Evolutionary conservation across 805 yeast genomes (phyloP).

Genomic region (Saturnispora mendoncae): DNA sequence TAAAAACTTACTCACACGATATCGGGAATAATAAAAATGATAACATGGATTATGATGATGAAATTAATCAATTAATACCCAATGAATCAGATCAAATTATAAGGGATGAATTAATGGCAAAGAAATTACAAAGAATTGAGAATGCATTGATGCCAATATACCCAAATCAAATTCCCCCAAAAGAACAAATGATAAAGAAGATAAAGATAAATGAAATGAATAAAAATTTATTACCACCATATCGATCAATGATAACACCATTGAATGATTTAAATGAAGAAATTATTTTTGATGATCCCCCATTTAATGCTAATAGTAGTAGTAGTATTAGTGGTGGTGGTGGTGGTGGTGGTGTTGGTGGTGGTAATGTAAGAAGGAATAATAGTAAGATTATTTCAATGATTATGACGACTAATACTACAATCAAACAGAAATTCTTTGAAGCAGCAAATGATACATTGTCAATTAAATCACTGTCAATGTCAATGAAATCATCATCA

Average conservation of each 20-base stretch:
- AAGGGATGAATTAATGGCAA: neutral
- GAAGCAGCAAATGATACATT: conserved; percentile 38
- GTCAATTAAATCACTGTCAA: conserved; percentile 28
- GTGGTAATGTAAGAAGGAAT: conserved; percentile 6
- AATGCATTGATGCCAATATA: neutral
- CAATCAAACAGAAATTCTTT: conserved; percentile 22
- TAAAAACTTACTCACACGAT: no score
- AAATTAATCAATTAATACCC: neutral
- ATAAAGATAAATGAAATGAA: conserved; percentile 16
- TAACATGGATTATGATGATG: neutral
- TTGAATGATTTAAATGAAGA: conserved; percentile 15
- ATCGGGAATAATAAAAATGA: neutral
- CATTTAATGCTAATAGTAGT: no score
- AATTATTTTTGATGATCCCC: no score
- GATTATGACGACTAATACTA: conserved; percentile 30
- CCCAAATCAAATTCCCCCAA: neutral
- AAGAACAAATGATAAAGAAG: neutral
- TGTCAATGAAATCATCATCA: conserved; percentile 11
- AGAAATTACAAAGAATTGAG: neutral
- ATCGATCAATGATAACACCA: conserved; percentile 44
- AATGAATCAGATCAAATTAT: neutral
- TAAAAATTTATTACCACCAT: conserved; percentile 37
- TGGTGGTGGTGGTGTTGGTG: no score
- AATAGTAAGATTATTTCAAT: conserved; percentile 25
- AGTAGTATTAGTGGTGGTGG: no score